Percentiles rank a stretch among this genome's conserved stretches.
Conservation (phyloP, 352 stramenopile species). For the Pythium periplocum region DNA sequence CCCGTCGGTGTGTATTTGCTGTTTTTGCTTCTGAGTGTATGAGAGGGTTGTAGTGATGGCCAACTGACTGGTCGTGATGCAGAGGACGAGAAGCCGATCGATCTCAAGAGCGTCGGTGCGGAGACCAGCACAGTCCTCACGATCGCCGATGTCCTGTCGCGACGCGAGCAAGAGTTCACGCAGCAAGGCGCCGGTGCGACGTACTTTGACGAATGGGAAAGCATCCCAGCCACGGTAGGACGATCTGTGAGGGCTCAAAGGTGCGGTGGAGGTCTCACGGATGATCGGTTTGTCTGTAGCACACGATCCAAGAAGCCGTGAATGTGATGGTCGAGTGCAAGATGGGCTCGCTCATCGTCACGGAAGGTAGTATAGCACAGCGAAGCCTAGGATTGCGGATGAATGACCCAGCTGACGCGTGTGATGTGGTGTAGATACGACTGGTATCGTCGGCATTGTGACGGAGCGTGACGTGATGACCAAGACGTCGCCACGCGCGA, state of each 20-base stretch:
- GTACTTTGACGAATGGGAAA: slow-evolving; percentile 75
- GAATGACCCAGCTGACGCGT: not conserved
- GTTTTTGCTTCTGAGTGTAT: too few species aligned
- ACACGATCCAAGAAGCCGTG: slow-evolving; percentile 72
- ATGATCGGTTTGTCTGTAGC: slow-evolving; percentile 24
- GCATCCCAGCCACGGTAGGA: slow-evolving; percentile 53
- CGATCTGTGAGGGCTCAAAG: not conserved
- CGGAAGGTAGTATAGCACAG: slow-evolving; percentile 29
- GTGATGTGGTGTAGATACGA: slow-evolving; percentile 1
- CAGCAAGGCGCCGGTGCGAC: slow-evolving; percentile 19
- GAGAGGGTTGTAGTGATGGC: too few species aligned
- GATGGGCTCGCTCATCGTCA: slow-evolving; percentile 79
- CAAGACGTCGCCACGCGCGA: slow-evolving; percentile 56
- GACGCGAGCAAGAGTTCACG: slow-evolving; percentile 46
- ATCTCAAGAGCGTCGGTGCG: slow-evolving; percentile 45
- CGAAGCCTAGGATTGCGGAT: too few species aligned
- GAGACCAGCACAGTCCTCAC: slow-evolving; percentile 66
- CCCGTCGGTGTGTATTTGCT: not conserved
- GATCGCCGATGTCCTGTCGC: slow-evolving; percentile 64
- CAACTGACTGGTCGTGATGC: slow-evolving; percentile 4
- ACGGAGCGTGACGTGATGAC: slow-evolving; percentile 80
- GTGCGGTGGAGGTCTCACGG: slow-evolving; percentile 2
- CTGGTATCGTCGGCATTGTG: slow-evolving; percentile 76
- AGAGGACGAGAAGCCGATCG: slow-evolving; percentile 22
- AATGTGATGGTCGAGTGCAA: slow-evolving; percentile 75